A percentile compares a stretch with the other conserved stretches of the same genome.
Evolutionary conservation across 768 basidiomycete genomes (phyloP).

Genomic region (Rhizopogon rudus): DNA sequence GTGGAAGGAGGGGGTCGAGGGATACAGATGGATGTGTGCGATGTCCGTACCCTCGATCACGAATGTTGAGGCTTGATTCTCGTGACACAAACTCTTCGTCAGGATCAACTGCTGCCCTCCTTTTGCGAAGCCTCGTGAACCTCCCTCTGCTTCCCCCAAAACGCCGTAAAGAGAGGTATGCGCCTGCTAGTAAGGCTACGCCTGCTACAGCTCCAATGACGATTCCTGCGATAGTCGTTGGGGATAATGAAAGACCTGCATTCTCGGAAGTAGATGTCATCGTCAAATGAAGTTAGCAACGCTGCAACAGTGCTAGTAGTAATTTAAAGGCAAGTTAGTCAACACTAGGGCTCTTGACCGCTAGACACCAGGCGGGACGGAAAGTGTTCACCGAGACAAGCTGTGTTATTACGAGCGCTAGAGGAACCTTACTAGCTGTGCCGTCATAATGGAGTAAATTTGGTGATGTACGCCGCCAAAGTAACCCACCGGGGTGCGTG

Average conservation of each 20-base stretch:
- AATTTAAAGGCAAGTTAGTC: no score
- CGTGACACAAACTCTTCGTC: background rate
- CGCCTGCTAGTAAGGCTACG: conserved; percentile 5
- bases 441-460: background rate
- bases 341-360: background rate
- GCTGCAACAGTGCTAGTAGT: no score
- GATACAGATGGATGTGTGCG: conserved; percentile 13
- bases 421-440: background rate
- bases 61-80: background rate
- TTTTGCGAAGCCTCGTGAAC: conserved; percentile 14
- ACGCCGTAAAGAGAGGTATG: conserved; percentile 9
- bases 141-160: conserved; percentile 5
- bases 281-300: background rate
- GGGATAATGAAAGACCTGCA: conserved; percentile 3
- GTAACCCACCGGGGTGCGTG: no score
- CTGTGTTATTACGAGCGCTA: no score
- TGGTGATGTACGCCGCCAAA: background rate
- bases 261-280: background rate
- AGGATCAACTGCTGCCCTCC: background rate
- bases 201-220: conserved; percentile 15
- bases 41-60: conserved; percentile 1
- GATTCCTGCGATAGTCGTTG: conserved; percentile 14
- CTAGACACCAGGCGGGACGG: background rate
- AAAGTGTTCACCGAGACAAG: background rate
- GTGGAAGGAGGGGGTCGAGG: conserved; percentile 16